A percentile compares a stretch with the other conserved stretches of the same genome.
phyloP scores from a whole-genome alignment of 805 yeast genomes.

The Nakazawaea ambrosiae region DNA sequence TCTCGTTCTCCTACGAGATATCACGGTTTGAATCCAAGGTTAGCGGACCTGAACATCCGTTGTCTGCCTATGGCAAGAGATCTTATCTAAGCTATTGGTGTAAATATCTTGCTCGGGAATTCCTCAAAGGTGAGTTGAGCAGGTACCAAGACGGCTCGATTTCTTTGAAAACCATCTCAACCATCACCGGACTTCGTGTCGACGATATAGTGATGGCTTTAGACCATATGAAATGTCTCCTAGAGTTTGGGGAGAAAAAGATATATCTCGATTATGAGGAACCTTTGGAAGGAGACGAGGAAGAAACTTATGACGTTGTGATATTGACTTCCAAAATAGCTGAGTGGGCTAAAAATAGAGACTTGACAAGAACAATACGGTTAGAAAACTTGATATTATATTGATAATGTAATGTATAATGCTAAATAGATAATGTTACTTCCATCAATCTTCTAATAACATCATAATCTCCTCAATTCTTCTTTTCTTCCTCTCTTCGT shows the following conservation, averaged over 20 bases:
- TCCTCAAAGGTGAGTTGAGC: constrained; percentile 33
- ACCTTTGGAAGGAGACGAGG: constrained; percentile 11
- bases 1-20: constrained; percentile 75
- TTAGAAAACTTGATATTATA: constrained; percentile 20
- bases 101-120: constrained; percentile 35
- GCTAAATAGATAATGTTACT: constrained; percentile 12
- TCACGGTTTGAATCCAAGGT: constrained; percentile 55
- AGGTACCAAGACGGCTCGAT: constrained; percentile 18
- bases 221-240: constrained; percentile 44
- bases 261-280: constrained; percentile 22
- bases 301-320: constrained; percentile 15
- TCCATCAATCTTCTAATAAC: constrained; percentile 42
- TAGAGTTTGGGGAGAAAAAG: constrained; percentile 19
- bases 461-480: constrained; percentile 68
- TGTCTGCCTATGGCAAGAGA: constrained; percentile 72
- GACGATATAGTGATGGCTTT: constrained; percentile 57
- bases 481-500: constrained; percentile 64
- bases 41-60: constrained; percentile 91
- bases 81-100: constrained; percentile 79
- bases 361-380: constrained; percentile 14
- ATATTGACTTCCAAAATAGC: constrained; percentile 18
- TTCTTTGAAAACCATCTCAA: constrained; percentile 43
- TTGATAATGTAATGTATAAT: constrained; percentile 15
- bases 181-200: constrained; percentile 54
- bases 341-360: constrained; percentile 21